Conservation (phyloP, 2,329 filamentous ascomycete genomes). For the Metarhizium brunneum region DNA sequence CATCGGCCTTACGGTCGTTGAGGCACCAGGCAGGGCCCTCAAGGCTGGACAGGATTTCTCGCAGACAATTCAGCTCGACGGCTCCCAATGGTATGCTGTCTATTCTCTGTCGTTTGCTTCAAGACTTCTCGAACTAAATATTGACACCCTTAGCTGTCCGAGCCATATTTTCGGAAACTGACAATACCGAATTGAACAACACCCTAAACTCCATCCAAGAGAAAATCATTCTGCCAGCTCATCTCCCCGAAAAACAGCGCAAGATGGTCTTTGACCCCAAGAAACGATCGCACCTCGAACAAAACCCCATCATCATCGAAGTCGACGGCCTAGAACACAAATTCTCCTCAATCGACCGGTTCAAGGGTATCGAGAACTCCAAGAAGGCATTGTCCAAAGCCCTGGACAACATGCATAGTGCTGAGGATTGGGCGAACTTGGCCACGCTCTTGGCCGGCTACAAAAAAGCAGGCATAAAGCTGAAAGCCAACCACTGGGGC, state of each 20-base stretch:
- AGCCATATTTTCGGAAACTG: slow-evolving; percentile 40
- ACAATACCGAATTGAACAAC: slow-evolving; percentile 42
- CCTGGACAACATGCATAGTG: slow-evolving; percentile 35
- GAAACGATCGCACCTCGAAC: slow-evolving; percentile 37
- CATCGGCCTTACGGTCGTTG: slow-evolving; percentile 16
- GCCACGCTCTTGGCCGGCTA: slow-evolving; percentile 41
- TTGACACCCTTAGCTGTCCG: slow-evolving; percentile 18
- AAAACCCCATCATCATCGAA: slow-evolving; percentile 48
- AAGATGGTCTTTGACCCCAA: slow-evolving; percentile 40
- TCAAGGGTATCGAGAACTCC: slow-evolving; percentile 36
- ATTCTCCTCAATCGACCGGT: slow-evolving; percentile 37
- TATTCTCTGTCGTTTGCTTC: not conserved
- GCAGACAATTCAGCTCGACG: slow-evolving; percentile 21
- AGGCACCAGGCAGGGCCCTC: slow-evolving; percentile 4
- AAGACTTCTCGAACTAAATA: slow-evolving; percentile 6
- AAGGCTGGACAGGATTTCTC: not conserved
- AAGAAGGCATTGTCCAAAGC: slow-evolving; percentile 27
- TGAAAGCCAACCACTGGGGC: slow-evolving; percentile 24
- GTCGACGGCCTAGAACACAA: slow-evolving; percentile 46
- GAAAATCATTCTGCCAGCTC: slow-evolving; percentile 52
- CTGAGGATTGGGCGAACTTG: slow-evolving; percentile 43
- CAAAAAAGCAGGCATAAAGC: slow-evolving; percentile 29
- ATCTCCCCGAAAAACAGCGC: slow-evolving; percentile 44
- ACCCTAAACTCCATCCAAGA: slow-evolving; percentile 44
- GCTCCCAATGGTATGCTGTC: slow-evolving; percentile 18